phyloP scores from a whole-genome alignment of 441 rosid species.

The Lepidium campestre region DNA sequence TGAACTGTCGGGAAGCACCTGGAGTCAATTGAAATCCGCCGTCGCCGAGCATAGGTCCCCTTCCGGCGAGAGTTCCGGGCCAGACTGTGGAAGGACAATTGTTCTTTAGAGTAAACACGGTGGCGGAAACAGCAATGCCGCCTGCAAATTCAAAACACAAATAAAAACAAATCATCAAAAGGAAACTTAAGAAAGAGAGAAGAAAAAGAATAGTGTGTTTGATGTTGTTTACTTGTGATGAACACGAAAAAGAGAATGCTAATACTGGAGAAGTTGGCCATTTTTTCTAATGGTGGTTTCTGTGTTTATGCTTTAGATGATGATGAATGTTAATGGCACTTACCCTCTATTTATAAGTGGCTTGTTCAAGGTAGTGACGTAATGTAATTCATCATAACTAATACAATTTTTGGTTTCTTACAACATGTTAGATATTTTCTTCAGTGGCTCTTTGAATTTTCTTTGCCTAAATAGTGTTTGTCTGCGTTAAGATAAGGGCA shows the following conservation, averaged over 20 bases:
- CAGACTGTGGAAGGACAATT: conserved; percentile 55
- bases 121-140: conserved; percentile 35
- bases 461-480: neutral
- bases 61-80: conserved; percentile 74
- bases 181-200: neutral
- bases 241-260: conserved; percentile 29
- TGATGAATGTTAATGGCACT: neutral
- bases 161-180: neutral
- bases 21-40: conserved; percentile 57
- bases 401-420: neutral
- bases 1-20: conserved; percentile 41
- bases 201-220: neutral
- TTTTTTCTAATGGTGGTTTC: neutral
- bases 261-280: conserved; percentile 33
- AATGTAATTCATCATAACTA: neutral
- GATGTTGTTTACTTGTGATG: conserved; percentile 24
- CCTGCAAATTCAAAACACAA: conserved; percentile 35
- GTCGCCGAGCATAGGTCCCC: conserved; percentile 34
- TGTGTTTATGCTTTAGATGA: neutral
- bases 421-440: neutral
- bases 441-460: neutral
- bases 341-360: conserved; percentile 21
- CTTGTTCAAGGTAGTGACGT: neutral
- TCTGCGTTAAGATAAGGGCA: too few species aligned
- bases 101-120: conserved; percentile 55